Base-by-base conservation (phyloP, 2,329 filamentous ascomycete genomes). In the Myriosclerotinia duriaeana region DNA sequence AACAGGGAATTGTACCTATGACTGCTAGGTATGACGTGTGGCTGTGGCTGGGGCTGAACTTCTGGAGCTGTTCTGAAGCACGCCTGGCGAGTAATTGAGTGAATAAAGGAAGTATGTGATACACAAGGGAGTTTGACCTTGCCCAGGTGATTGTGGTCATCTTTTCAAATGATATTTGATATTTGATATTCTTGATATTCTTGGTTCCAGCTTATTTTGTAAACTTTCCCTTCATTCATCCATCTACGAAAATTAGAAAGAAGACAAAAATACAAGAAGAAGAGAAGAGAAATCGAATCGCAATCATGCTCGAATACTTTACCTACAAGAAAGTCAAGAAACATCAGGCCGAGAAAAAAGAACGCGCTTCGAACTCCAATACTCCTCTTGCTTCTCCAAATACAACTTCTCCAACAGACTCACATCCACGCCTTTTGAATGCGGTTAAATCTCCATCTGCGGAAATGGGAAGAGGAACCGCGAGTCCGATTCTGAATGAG, bases 251-350 rank as follows among this genome's bases (percentile, higher is more conserved):
- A 6, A 36, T 3, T n/a, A 14, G 2, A 48, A 48, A 60, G 17
- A 59, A 59, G 42, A 36, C 3, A 22, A 15, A 9, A 2, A 36
- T 53, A 53, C 26, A 36, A 38, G 22, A 17, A 26, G n/a, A 38
- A 26, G 8, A 14, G 15, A 26, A 64, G 17, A 56, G 42, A n/a
- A 26, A n/a, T 48, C 15, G n/a, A 67, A 56, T 59, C 64, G 67
- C 65, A 63, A 75, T 70, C 59, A 89, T 89, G 87, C 74, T 89
- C 69, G 85, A 89, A 76, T 88, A 86, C 76, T 84, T 89, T 71
- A 78, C 81, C 46, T 84, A 83, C 79, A 88, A 85, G 75, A 89
- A 87, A 76, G 78, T 82, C 74, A 88, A 87, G 78, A 86, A 88
- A 77, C 78, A 84, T 74, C 82, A 80, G 72, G 81, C 79, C 2